Evolutionary conservation across 148 eudicot species (phyloP), one percentile per base, ranked within the genome.

Genomic region (Amaranthus cruentus): DNA sequence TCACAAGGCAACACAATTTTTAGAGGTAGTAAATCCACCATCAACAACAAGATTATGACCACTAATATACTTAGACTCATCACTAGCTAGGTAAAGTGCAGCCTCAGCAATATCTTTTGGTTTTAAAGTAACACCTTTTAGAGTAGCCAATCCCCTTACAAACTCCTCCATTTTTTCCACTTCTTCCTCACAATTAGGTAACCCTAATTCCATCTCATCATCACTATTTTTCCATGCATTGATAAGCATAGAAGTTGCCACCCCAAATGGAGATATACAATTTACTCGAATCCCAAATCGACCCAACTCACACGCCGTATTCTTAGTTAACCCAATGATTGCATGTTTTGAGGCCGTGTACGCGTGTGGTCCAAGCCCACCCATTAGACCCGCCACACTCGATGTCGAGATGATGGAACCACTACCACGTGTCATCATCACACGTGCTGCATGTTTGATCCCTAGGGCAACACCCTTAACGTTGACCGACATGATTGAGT

Each of bases 261-360:
- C 84, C 60, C 84, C 86, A 60, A 81, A 81, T 6, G 86, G 86
- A 3, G 86, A 84, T 9, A 84, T 75, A 43, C 82, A 84, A 53
- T 84, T 84, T 12, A 84, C 84, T 73, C 86, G 72, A 47, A 84
- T 72, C 73, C 86, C 86, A 66, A 72, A 73, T 42, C 52, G 68
- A 9, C 84, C 86, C 4, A 84, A 57, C 76, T 84, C 86, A 3
- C 69, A 66, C 13, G 84, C 77, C 59, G 74, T 80, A 50, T 84
- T 84, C 70, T 81, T 81, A 0, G 84, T 84, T 1, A 84, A 77
- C 62, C 86, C 84, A 18, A 84, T 76, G 42, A 81, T 78, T 43
- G 84, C 86, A 43, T 84, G 84, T 18, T 84, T 84, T 9, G 86
- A 84, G 51, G 86, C 78, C 49, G 84, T 84, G 75, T 84, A 84